Base-by-base conservation (phyloP, 495 filamentous ascomycete genomes). In the Pyrenula massariospora region DNA sequence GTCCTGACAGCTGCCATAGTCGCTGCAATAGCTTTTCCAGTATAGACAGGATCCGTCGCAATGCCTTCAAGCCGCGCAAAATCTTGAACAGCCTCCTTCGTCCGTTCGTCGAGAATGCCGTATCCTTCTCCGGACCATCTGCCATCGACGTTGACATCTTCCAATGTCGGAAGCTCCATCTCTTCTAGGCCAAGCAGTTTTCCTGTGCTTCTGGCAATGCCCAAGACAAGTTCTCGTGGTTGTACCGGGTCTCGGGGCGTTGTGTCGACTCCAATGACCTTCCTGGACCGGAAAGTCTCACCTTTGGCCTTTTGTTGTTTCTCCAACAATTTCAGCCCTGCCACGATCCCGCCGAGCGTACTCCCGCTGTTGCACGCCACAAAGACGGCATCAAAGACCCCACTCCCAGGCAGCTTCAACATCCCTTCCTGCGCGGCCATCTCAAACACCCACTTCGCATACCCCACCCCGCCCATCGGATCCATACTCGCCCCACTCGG, bases 401-500 rank as follows among this genome's bases (percentile, higher is more conserved):
- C 62, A 0, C 58, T 60, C 2, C 63, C 67, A 3, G 54, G 36
- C 2, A 70, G 53, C 5, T 22, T 25, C 22, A 63, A 15, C 36
- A 57, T 58, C 24, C 47, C 22, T 50, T 74, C 71, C 58, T 74
- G 71, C 24, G 20, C 59, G 21, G 53, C 63, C 36, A 74, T 70
- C 59, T 74, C 71, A 48, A 73, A 65, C 12, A 70, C 69, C 21
- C 62, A 67, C 3, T 70, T 59, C 42, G 67, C 70, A 57, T 73
- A 74, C 23, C 71, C 71, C 49, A 73, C 19, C 15, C 70, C 70
- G 22, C 71, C 71, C 0, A 72, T 56, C 21, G 69, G 63, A 61
- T 74, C 70, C 15, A 69, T 54, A 58, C 70, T 73, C n/a, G 71
- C 71, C 0, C 70, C 70, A 1, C 67, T 67, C 20, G 71, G 67